Base-by-base conservation (phyloP, 805 yeast species). In the Lachancea nothofagi region DNA sequence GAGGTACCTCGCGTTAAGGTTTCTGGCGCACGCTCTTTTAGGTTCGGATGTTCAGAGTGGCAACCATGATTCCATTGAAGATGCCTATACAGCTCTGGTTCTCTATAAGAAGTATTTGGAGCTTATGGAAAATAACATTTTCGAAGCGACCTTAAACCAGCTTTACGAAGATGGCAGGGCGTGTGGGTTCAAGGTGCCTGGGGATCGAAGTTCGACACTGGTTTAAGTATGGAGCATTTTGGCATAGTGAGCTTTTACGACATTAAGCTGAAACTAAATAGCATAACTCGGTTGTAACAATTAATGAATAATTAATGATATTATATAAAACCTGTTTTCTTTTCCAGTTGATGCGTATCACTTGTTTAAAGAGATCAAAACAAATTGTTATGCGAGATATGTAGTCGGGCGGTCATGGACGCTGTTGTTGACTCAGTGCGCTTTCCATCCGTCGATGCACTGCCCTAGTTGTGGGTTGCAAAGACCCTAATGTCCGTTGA, bases 41-140 rank as follows among this genome's bases (percentile, higher is more conserved):
- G 74, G 74, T 24, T 79, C 77, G 45, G 73, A 78, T 35, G 95
- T 94, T 23, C 99, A 93, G 59, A 78, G 78, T 2, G 95, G 93
- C 2, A 90, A 90, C 55, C 99, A 93, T 62, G 97, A 94, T 58
- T 90, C 97, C 1, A 88, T 93, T 32, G 98, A 93, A 55, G 99
- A 93, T 66, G 97, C 99, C 0, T 67, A 71, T 41, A 82, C 94
- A 8, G 97, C 99, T 0, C 69, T 93, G 50, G 61, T 75, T 32
- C 65, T 93, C 25, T 94, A 85, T 65, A 75, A 77, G 45, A 78
- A 77, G 53, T 90, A 85, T 54, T 61, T 75, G 53, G 80, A 81
- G 47, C 68, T 90, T 47, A 65, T 67, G 37, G 70, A 67, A 3
- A 59, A 62, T 0, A 90, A 84, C 0, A 69, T 66, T 21, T 74